A percentile compares a stretch with the other conserved stretches of the same genome.
Conservation (phyloP, 192 early-diverging fungal genomes). For the Spizellomyces punctatus region DNA sequence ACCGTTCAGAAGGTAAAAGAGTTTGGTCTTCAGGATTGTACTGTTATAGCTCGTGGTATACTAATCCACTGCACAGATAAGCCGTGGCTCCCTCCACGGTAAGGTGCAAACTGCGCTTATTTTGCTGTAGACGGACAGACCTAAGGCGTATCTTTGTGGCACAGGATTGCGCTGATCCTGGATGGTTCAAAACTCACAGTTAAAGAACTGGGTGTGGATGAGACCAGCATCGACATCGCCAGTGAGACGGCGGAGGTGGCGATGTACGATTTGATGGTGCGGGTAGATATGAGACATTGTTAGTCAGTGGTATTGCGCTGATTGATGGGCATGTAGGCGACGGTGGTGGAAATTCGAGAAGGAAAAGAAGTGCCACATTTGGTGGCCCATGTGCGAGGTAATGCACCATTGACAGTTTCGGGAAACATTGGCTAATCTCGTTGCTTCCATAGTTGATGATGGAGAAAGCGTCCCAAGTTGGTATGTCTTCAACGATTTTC, state of each 20-base stretch:
- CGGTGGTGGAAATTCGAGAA: constrained; percentile 44
- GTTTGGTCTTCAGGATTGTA: background rate
- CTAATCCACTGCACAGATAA: background rate
- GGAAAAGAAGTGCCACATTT: constrained; percentile 70
- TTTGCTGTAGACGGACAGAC: background rate
- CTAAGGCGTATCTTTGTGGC: background rate
- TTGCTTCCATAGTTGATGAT: background rate
- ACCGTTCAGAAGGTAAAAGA: constrained; percentile 32
- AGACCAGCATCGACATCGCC: constrained; percentile 15
- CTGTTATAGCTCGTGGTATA: no score
- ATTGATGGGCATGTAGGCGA: constrained; percentile 22
- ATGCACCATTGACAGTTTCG: background rate
- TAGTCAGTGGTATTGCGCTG: background rate
- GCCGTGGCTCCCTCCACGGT: background rate
- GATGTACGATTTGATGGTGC: constrained; percentile 64
- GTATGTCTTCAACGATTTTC: constrained; percentile 96
- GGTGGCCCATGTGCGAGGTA: constrained; percentile 69
- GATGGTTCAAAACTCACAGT: constrained; percentile 45
- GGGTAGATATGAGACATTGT: constrained; percentile 36
- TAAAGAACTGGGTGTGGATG: constrained; percentile 32
- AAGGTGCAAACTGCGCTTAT: background rate
- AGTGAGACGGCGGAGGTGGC: constrained; percentile 31
- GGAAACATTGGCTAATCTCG: background rate
- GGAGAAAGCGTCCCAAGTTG: constrained; percentile 45
- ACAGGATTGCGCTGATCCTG: constrained; percentile 57